These are phyloP conservation scores for Solanum hybrid DNA, from an alignment of 305 asterid species.

Conservation along the genomic window DNA sequence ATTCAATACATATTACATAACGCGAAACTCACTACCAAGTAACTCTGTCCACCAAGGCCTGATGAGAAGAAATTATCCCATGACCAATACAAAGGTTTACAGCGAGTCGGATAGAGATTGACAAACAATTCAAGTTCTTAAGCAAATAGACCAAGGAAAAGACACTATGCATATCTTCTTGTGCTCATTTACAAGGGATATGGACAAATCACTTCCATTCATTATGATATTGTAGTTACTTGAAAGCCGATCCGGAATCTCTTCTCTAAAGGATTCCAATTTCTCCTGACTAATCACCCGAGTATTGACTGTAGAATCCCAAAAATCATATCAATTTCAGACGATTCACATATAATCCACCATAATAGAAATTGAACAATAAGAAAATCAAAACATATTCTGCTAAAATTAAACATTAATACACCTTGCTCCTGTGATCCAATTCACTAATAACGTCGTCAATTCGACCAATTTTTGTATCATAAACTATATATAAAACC, in stretches of 20 bases:
- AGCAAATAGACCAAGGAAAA: not conserved
- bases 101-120: not conserved
- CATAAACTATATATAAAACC: not conserved
- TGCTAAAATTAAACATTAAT: too few relatives aligned
- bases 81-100: not conserved
- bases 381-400: not conserved
- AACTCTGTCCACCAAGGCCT: not conserved
- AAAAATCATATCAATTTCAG: not conserved
- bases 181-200: slow-evolving; percentile 75
- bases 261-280: slow-evolving; percentile 77
- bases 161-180: slow-evolving; percentile 43
- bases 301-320: slow-evolving; percentile 50
- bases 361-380: not conserved
- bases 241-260: slow-evolving; percentile 49
- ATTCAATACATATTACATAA: not conserved
- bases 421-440: not conserved
- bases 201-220: slow-evolving; percentile 75
- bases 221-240: slow-evolving; percentile 29
- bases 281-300: slow-evolving; percentile 68
- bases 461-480: not conserved
- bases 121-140: not conserved
- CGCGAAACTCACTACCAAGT: not conserved
- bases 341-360: not conserved
- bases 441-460: not conserved
- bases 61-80: not conserved